phyloP scores from a whole-genome alignment of 768 basidiomycete genomes.

The Sistotremastrum niveocremeum region DNA sequence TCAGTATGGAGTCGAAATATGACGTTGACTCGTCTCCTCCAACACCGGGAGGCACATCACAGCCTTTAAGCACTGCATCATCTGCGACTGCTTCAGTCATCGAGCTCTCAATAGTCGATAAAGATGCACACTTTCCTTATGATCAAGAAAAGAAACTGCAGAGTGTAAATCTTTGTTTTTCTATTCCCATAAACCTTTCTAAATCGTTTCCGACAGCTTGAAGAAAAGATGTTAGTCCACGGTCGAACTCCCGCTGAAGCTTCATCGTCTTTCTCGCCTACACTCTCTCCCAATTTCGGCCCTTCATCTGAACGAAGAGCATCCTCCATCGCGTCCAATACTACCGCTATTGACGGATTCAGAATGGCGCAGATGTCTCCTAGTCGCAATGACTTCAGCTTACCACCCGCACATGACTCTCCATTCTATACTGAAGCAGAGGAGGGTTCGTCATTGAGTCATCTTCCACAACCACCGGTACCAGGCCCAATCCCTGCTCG shows the following conservation, averaged over 20 bases:
- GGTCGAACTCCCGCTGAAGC: conserved; percentile 44
- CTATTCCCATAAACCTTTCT: conserved; percentile 3
- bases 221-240: conserved; percentile 59
- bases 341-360: conserved; percentile 4
- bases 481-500: conserved; percentile 7
- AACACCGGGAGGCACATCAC: too few species aligned
- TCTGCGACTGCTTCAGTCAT: too few species aligned
- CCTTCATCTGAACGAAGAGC: conserved; percentile 2
- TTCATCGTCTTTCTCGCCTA: conserved; percentile 21
- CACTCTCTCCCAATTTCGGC: conserved; percentile 10
- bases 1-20: too few species aligned
- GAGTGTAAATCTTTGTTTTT: conserved; percentile 35
- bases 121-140: conserved; percentile 72
- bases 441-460: conserved; percentile 9
- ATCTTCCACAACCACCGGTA: conserved; percentile 1
- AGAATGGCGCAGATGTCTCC: conserved; percentile 6
- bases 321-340: conserved; percentile 3
- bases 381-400: not conserved
- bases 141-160: conserved; percentile 63
- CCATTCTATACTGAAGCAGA: not conserved
- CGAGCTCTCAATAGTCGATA: conserved; percentile 4
- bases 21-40: too few species aligned
- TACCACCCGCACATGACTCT: not conserved
- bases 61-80: too few species aligned
- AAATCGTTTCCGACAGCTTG: conserved; percentile 35